phyloP scores from a whole-genome alignment of 2,329 filamentous ascomycete species.

The Hysterium pulicare region DNA sequence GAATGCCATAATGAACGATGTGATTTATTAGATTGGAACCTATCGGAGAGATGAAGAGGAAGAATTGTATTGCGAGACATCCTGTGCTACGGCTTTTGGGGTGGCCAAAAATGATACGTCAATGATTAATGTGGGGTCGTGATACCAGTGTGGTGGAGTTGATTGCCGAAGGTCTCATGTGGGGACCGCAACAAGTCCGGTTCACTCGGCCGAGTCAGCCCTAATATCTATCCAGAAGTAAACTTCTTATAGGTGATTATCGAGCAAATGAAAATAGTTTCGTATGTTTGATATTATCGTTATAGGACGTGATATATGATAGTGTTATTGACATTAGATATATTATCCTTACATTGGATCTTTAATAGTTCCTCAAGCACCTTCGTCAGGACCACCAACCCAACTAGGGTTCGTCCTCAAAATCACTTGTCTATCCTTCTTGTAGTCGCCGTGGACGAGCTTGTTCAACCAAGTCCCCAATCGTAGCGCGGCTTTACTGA shows the following conservation, averaged over 20 bases:
- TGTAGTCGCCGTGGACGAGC: constrained; percentile 19
- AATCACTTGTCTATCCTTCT: constrained; percentile 11
- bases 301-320: too few relatives aligned
- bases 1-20: constrained; percentile 22
- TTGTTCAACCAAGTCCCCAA: constrained; percentile 40
- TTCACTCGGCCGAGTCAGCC: too few relatives aligned
- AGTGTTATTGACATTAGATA: neutral
- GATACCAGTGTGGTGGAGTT: too few relatives aligned
- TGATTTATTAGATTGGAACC: neutral
- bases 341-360: neutral
- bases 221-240: too few relatives aligned
- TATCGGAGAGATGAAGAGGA: neutral
- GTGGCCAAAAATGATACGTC: neutral
- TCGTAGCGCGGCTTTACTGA: constrained; percentile 40
- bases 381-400: neutral
- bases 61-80: constrained; percentile 1
- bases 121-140: neutral
- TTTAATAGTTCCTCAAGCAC: too few relatives aligned
- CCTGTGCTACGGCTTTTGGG: neutral
- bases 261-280: too few relatives aligned
- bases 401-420: constrained; percentile 6
- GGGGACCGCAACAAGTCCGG: too few relatives aligned
- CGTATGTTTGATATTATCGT: too few relatives aligned
- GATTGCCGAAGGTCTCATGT: too few relatives aligned
- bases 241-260: too few relatives aligned